phyloP scores from a whole-genome alignment of 139 green algal genomes.

The Chlorella vulgaris region DNA sequence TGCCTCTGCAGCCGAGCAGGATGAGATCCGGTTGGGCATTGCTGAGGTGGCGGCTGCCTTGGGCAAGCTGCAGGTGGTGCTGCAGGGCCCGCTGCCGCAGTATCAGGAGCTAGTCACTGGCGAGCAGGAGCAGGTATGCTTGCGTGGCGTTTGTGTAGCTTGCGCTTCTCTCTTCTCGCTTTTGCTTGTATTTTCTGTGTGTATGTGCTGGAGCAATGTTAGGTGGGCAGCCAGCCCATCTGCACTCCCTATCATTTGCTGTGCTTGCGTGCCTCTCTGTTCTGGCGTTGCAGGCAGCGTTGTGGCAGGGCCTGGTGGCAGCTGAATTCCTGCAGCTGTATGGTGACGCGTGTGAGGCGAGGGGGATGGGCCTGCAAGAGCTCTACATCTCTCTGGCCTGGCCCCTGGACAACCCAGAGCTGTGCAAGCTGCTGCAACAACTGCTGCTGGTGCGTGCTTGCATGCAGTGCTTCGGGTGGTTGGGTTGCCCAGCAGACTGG shows the following conservation, averaged over 20 bases:
- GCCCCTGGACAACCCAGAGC: slow-evolving; percentile 37
- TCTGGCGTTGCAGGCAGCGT: background rate
- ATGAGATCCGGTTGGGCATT: background rate
- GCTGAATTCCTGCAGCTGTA: slow-evolving; percentile 60
- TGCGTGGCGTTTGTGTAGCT: background rate
- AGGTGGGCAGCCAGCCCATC: too few relatives aligned
- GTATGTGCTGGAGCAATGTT: too few relatives aligned
- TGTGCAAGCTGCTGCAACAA: slow-evolving; percentile 48
- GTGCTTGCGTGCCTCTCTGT: background rate
- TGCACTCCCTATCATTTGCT: too few relatives aligned
- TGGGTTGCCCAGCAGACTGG: background rate
- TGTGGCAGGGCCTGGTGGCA: slow-evolving; percentile 43
- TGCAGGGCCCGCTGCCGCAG: slow-evolving; percentile 4
- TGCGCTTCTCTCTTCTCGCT: background rate
- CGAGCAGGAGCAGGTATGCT: background rate
- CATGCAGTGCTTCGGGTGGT: background rate
- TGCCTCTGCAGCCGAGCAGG: slow-evolving; percentile 1
- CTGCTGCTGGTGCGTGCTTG: slow-evolving; percentile 34
- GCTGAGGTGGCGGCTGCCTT: slow-evolving; percentile 11
- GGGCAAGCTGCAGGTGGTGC: slow-evolving; percentile 4
- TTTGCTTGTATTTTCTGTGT: background rate
- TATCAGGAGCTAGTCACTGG: background rate
- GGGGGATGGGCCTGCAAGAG: slow-evolving; percentile 27
- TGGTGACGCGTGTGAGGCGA: slow-evolving; percentile 41
- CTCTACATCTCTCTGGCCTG: slow-evolving; percentile 36